Percentiles rank a stretch among this genome's conserved stretches.
phyloP scores from a whole-genome alignment of 768 basidiomycete genomes.

The Naganishia kalamii region DNA sequence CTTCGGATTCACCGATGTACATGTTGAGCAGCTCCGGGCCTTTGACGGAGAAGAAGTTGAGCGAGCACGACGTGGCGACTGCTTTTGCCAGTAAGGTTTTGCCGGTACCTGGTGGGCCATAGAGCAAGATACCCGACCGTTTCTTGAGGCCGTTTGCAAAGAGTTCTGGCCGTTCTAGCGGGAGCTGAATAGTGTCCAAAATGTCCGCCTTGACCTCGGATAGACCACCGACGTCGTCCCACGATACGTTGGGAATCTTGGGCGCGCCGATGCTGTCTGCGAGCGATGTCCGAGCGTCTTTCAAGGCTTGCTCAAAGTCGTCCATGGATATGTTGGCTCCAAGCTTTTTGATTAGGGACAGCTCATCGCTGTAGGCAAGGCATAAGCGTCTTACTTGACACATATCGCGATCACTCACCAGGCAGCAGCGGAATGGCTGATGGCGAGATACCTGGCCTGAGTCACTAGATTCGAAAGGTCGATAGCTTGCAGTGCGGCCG shows the following conservation, averaged over 20 bases:
- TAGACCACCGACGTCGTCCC: constrained; percentile 96
- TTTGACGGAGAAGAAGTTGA: constrained; percentile 98
- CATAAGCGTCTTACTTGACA: neutral
- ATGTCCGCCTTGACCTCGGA: constrained; percentile 83
- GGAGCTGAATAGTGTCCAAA: constrained; percentile 88
- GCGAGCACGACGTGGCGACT: constrained; percentile 86
- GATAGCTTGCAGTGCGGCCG: constrained; percentile 77
- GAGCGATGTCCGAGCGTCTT: constrained; percentile 66
- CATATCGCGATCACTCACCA: constrained; percentile 41
- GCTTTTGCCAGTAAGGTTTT: constrained; percentile 94
- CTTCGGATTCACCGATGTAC: constrained; percentile 99
- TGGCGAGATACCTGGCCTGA: constrained; percentile 26
- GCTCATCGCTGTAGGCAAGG: neutral
- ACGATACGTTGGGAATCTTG: constrained; percentile 86
- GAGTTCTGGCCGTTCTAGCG: constrained; percentile 79
- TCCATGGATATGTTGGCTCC: constrained; percentile 50
- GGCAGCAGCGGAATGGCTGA: constrained; percentile 49
- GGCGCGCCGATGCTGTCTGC: constrained; percentile 94
- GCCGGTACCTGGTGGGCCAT: constrained; percentile 92
- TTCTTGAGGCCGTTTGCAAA: constrained; percentile 90
- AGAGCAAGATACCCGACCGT: constrained; percentile 70
- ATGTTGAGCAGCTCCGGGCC: constrained; percentile 97
- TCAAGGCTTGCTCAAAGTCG: constrained; percentile 69
- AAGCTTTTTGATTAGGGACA: constrained; percentile 21
- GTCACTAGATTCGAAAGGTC: constrained; percentile 68